A percentile compares a stretch with the other conserved stretches of the same genome.
Conservation (phyloP, 495 filamentous ascomycete species). For the Xylaria venustula region DNA sequence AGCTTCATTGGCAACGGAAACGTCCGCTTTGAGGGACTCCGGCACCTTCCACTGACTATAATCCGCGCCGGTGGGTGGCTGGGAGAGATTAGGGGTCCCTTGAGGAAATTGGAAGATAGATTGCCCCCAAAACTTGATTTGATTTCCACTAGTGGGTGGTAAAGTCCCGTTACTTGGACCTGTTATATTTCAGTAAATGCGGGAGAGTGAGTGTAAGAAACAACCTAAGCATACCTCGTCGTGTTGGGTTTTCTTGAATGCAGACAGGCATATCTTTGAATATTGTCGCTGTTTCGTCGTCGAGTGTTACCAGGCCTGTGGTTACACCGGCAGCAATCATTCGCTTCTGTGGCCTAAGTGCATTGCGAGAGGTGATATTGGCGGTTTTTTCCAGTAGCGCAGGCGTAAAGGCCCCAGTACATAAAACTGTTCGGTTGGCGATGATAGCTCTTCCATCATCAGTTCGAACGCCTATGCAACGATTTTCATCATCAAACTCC, state of each 20-base stretch:
- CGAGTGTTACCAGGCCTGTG: conserved; percentile 42
- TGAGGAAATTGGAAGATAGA: conserved; percentile 52
- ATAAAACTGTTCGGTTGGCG: conserved; percentile 52
- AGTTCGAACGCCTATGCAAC: conserved; percentile 49
- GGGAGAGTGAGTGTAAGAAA: neutral
- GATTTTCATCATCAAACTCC: conserved; percentile 38
- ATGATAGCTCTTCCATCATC: conserved; percentile 36
- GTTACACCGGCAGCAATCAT: conserved; percentile 58
- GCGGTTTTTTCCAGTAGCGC: conserved; percentile 57
- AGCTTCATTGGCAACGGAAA: conserved; percentile 22
- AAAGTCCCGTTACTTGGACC: conserved; percentile 32
- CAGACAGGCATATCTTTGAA: conserved; percentile 36
- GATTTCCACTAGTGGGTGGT: conserved; percentile 36
- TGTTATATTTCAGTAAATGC: neutral
- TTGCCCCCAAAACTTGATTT: conserved; percentile 54
- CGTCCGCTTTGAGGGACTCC: conserved; percentile 24
- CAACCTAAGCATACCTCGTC: conserved; percentile 13
- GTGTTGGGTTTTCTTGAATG: conserved; percentile 30
- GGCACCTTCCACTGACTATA: conserved; percentile 53
- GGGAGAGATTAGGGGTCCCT: conserved; percentile 45
- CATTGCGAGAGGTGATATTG: conserved; percentile 34
- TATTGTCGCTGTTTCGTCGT: conserved; percentile 21
- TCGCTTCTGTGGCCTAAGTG: conserved; percentile 49
- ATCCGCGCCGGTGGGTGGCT: conserved; percentile 41
- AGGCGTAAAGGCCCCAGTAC: conserved; percentile 59